Evolutionary conservation across 106 monocot genomes (phyloP), one percentile per base, ranked within the genome.

Genomic region (Allium cepa): DNA sequence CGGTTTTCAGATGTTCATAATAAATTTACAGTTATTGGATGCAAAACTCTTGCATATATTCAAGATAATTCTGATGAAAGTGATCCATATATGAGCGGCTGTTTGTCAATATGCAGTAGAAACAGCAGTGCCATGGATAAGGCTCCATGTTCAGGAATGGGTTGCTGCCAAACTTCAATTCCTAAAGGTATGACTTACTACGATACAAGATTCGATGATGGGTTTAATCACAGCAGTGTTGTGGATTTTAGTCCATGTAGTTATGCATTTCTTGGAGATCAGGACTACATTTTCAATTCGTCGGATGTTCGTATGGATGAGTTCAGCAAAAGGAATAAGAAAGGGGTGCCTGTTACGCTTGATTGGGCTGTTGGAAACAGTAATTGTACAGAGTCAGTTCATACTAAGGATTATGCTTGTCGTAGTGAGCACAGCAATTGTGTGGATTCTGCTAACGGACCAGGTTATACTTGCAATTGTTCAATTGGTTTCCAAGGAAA

Each of bases 101-200:
- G 87, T 68, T 49, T 76, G 10, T 76, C 88, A 13, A 9, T 67
- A 17, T 88, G 88, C 70, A 26, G 46, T 11, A 50, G 46, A 17
- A 10, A 3, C 1, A 8, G 7, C 2, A 47, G 8, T 51, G 28
- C 71, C 50, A 14, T 14, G 26, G 73, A 83, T 46, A 79, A 62
- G 46, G 64, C 72, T 10, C 14, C 18, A 15, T 85, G 85, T 75
- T 57, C 70, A 10, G 85, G 89, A n/a, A 75, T 79, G 17, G 84
- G 88, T 7, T 84, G 88, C n/a, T 88, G 82, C 79, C 81, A 84
- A 62, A 78, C 81, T 5, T 3, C 52, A 28, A 82, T 89, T 6
- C 79, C 82, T 5, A 47, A 28, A 1, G 83, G 66, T 11, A 45
- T 87, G 47, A 17, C 51, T 17, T 79, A 50, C 59, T 70, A 70